Percentiles rank a stretch among this genome's conserved stretches.
phyloP scores from a whole-genome alignment of 192 early-diverging fungal species.

The Podila epicladia region DNA sequence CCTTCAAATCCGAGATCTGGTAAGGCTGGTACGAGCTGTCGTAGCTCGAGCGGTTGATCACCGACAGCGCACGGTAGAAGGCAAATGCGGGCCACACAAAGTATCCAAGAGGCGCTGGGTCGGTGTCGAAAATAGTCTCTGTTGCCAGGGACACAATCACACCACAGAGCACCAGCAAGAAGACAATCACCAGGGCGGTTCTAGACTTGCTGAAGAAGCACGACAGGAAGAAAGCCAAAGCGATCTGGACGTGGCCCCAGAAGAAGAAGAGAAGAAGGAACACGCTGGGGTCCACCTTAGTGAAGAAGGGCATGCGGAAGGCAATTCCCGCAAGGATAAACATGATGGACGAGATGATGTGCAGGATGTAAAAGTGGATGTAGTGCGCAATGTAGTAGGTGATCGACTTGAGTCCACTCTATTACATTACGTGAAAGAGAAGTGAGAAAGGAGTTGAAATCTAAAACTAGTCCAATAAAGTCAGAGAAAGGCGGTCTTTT shows the following conservation, averaged over 20 bases:
- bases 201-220: constrained; percentile 68
- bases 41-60: constrained; percentile 64
- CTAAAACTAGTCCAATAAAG: background rate
- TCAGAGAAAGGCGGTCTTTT: background rate
- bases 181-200: constrained; percentile 67
- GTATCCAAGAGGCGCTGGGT: constrained; percentile 54
- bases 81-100: constrained; percentile 81
- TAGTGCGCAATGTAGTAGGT: constrained; percentile 74
- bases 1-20: constrained; percentile 57
- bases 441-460: background rate
- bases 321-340: constrained; percentile 72
- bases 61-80: constrained; percentile 65
- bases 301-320: constrained; percentile 71
- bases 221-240: constrained; percentile 70
- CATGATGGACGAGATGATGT: constrained; percentile 63
- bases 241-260: constrained; percentile 74
- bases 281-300: constrained; percentile 58
- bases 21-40: constrained; percentile 56
- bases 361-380: constrained; percentile 68
- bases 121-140: constrained; percentile 50
- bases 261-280: constrained; percentile 67
- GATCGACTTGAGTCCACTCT: constrained; percentile 69
- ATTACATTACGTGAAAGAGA: background rate
- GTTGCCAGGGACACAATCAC: constrained; percentile 70
- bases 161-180: constrained; percentile 71